Conservation (phyloP, 2,329 filamentous ascomycete genomes). For the Escovopsis sp. region DNA sequence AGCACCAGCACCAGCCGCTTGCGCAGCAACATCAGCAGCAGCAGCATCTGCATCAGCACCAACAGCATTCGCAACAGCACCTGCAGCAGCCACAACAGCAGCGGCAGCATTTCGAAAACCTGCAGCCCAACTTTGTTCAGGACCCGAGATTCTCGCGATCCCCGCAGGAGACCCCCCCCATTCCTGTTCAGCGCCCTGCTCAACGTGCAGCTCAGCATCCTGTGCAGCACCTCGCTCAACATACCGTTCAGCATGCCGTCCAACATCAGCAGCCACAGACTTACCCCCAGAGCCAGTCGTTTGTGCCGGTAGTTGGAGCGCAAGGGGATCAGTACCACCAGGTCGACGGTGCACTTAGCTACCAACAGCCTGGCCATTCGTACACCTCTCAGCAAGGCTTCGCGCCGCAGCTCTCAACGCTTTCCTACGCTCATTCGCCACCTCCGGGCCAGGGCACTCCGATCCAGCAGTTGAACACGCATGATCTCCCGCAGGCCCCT, state of each 20-base stretch:
- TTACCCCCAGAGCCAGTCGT: slow-evolving; percentile 11
- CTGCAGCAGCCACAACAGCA: slow-evolving; percentile 7
- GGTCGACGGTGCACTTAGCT: slow-evolving; percentile 5
- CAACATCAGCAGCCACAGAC: slow-evolving; percentile 14
- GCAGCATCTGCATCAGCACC: no score
- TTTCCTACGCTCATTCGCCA: slow-evolving; percentile 7
- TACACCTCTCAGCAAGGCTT: slow-evolving; percentile 5
- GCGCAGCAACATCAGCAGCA: no score
- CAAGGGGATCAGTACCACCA: slow-evolving; percentile 11
- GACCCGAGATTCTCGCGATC: slow-evolving; percentile 12
- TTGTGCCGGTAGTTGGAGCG: slow-evolving; percentile 12
- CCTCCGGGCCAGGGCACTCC: slow-evolving; percentile 5
- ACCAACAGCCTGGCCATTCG: slow-evolving; percentile 6
- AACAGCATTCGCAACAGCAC: no score
- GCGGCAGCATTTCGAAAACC: slow-evolving; percentile 12
- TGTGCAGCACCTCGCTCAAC: no score
- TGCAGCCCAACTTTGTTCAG: slow-evolving; percentile 14
- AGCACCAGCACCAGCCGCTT: no score
- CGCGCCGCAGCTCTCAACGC: slow-evolving; percentile 8
- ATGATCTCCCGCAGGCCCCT: slow-evolving; percentile 5
- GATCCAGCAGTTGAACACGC: slow-evolving; percentile 5
- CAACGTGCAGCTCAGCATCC: no score
- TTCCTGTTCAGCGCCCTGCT: no score
- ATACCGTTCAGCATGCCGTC: slow-evolving; percentile 9
- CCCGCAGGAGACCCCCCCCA: slow-evolving; percentile 16